Base-by-base conservation (phyloP, 352 stramenopile species). In the Pythium sp. region DNA sequence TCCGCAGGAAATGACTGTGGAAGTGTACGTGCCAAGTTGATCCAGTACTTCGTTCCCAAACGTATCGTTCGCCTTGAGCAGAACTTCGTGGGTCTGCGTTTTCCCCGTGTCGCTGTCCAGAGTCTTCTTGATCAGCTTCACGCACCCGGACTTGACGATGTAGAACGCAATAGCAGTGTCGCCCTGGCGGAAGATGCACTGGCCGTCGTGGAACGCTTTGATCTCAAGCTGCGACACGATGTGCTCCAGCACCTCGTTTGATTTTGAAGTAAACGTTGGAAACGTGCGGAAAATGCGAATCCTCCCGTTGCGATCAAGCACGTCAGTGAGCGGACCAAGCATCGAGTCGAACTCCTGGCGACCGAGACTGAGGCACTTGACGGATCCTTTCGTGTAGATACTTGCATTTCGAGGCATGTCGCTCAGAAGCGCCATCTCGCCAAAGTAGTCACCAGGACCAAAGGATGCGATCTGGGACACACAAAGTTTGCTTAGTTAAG, bases 391-490 rank as follows among this genome's bases (percentile, higher is more conserved):
- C 4, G 84, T 77, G 58, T 77, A 81, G 65, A 93, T 83, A 34
- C 80, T 93, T 41, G 82, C 84, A 49, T 93, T 93, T 18, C 90
- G 84, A 5, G 86, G 86, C 84, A 97, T 91, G 58, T 94, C 82
- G 54, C 88, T 89, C n/a, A 98, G 78, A 49, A 98, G 77, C n/a
- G 91, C 89, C 75, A 91, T 90, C 69, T 97, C 92, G n/a, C 92
- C 92, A 69, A 98, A 98, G 72, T 96, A 98, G 47, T 92, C 89
- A 18, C 91, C 88, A 1, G 79, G 78, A 4, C 74, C 74, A 28
- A 90, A 86, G 56, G 74, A 75, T 15, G 84, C 82, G 49, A 93
- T 78, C 71, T 93, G 63, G 24, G 54, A 22, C 34, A 61, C 12
- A 30, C 15, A 24, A 36, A n/a, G 1, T 41, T 55, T 38, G 20